These are phyloP conservation scores for Argentina anserina DNA, from an alignment of 306 rosid genomes.

Conservation along the genomic window DNA sequence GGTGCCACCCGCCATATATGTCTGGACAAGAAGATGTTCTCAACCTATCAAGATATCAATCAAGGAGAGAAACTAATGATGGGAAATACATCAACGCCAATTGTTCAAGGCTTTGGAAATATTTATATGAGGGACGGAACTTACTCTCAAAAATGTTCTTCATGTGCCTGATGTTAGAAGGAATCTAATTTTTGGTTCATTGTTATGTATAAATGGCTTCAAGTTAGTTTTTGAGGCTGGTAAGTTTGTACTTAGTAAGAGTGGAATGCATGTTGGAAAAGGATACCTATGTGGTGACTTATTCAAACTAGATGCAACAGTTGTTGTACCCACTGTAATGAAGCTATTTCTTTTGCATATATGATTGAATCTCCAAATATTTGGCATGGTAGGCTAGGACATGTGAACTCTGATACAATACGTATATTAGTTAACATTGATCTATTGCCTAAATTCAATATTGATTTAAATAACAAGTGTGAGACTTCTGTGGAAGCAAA, in stretches of 20 bases:
- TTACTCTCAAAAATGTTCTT: background rate
- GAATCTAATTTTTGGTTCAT: background rate
- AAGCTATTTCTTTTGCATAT: no score
- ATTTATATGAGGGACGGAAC: background rate
- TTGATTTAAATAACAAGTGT: no score
- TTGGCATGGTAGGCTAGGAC: no score
- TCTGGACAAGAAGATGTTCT: background rate
- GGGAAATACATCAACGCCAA: background rate
- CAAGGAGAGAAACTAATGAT: background rate
- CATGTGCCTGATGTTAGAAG: background rate
- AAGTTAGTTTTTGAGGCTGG: background rate
- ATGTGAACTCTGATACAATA: no score
- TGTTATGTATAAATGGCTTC: background rate
- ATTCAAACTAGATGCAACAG: background rate
- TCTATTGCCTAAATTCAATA: no score
- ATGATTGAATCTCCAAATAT: no score
- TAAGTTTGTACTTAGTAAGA: no score
- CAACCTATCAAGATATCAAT: background rate
- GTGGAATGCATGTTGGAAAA: background rate
- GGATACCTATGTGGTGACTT: background rate
- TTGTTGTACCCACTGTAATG: no score
- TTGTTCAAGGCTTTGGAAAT: background rate
- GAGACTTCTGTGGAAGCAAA: no score
- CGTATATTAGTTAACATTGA: no score
- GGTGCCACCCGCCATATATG: background rate